phyloP scores from a whole-genome alignment of 2,329 filamentous ascomycete species.

The Trichophyton rubrum region DNA sequence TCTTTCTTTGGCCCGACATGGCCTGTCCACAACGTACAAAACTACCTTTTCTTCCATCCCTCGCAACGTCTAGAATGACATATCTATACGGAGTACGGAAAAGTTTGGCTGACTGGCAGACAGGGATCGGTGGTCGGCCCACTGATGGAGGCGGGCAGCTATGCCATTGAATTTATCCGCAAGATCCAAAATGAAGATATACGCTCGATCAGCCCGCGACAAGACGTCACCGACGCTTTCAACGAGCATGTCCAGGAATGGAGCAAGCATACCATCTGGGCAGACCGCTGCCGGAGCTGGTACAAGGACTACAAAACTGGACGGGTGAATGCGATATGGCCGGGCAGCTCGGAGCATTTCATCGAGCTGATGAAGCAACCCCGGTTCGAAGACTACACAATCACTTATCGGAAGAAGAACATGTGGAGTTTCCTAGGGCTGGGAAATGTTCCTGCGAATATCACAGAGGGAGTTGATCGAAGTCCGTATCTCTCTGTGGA shows the following conservation, averaged over 20 bases:
- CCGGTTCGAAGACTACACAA: constrained; percentile 37
- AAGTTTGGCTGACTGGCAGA: constrained; percentile 14
- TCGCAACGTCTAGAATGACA: too few species aligned
- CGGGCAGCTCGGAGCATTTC: constrained; percentile 41
- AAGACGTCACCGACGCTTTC: constrained; percentile 24
- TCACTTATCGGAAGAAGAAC: constrained; percentile 18
- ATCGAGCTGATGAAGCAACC: constrained; percentile 30
- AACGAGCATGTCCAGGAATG: constrained; percentile 24
- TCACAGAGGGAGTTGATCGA: constrained; percentile 17
- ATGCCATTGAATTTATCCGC: constrained; percentile 21
- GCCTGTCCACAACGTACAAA: constrained; percentile 35
- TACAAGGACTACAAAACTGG: constrained; percentile 28
- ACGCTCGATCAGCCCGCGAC: constrained; percentile 19
- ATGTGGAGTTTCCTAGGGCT: constrained; percentile 24
- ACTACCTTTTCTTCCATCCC: background rate
- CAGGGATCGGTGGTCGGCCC: constrained; percentile 19
- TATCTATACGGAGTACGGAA: too few species aligned
- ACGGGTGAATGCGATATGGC: constrained; percentile 39
- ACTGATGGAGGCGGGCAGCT: constrained; percentile 17
- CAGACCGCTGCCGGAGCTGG: constrained; percentile 20
- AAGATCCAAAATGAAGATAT: constrained; percentile 26
- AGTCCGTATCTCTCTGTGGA: constrained; percentile 24
- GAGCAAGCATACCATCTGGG: constrained; percentile 22
- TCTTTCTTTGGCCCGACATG: constrained; percentile 24
- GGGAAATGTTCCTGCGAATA: constrained; percentile 21